Percentiles rank a stretch among this genome's conserved stretches.
Evolutionary conservation across 495 filamentous ascomycete species (phyloP).

Genomic region (Neurospora sp.): DNA sequence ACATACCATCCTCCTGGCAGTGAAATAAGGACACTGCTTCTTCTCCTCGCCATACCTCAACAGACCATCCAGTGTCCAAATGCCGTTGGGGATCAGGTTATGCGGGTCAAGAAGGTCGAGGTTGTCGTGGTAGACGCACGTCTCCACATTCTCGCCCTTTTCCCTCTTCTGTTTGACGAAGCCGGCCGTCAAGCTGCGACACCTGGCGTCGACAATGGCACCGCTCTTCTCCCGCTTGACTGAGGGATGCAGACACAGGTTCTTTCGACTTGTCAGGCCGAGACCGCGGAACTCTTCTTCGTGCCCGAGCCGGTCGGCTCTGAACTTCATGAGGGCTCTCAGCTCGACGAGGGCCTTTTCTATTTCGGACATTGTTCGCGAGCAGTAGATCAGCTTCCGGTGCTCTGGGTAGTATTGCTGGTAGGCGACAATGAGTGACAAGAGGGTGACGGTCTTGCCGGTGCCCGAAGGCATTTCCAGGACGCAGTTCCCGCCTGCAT

Average conservation of each 20-base stretch:
- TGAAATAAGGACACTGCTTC: conserved; percentile 97
- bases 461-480: conserved; percentile 99
- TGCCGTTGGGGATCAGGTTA: conserved; percentile 83
- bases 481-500: conserved; percentile 92
- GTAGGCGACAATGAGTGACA: conserved; percentile 94
- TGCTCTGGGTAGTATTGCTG: conserved; percentile 86
- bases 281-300: conserved; percentile 89
- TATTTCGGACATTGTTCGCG: conserved; percentile 85
- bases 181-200: conserved; percentile 87
- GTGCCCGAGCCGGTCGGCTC: conserved; percentile 71
- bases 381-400: conserved; percentile 96
- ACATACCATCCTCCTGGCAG: conserved; percentile 71
- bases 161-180: conserved; percentile 97
- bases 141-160: conserved; percentile 82
- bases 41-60: conserved; percentile 83
- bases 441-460: conserved; percentile 90
- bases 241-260: conserved; percentile 89
- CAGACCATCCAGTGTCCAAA: conserved; percentile 91
- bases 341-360: conserved; percentile 94
- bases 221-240: conserved; percentile 96
- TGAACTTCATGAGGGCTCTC: conserved; percentile 88
- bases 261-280: conserved; percentile 92
- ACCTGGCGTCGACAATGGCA: conserved; percentile 83
- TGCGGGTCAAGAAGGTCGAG: conserved; percentile 90
- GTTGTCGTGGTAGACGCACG: conserved; percentile 96